phyloP scores from a whole-genome alignment of 768 basidiomycete species.

The Macrolepiota albuminosa region DNA sequence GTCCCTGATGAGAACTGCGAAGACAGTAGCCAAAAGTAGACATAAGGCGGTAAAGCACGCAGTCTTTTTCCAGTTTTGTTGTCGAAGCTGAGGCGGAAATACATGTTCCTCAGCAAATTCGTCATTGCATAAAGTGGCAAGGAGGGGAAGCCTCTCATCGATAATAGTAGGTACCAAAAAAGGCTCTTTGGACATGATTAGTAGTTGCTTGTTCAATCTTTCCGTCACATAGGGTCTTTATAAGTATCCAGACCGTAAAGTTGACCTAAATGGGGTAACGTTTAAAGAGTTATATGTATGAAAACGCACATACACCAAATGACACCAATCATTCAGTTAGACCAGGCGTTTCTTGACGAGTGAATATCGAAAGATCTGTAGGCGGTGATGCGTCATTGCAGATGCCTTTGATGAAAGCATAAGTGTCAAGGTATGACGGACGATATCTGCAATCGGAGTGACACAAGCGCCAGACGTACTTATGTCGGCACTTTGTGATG shows the following conservation, averaged over 20 bases:
- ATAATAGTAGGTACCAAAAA: too few relatives aligned
- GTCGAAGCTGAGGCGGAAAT: neutral
- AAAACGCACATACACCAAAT: neutral
- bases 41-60: slow-evolving; percentile 28
- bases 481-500: neutral
- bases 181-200: neutral
- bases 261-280: neutral
- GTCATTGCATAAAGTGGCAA: neutral
- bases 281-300: neutral
- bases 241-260: neutral
- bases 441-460: neutral
- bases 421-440: too few relatives aligned
- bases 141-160: neutral
- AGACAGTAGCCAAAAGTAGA: slow-evolving; percentile 29
- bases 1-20: slow-evolving; percentile 59
- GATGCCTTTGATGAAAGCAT: neutral
- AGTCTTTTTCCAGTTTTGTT: slow-evolving; percentile 18
- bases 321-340: neutral
- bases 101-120: neutral
- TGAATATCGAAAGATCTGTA: neutral
- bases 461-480: neutral
- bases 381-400: neutral
- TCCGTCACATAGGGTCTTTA: neutral
- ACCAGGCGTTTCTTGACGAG: neutral
- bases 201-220: neutral